These are phyloP conservation scores for Porodaedalea pini DNA, from an alignment of 1,284 basidiomycete genomes.

Conservation along the genomic window DNA sequence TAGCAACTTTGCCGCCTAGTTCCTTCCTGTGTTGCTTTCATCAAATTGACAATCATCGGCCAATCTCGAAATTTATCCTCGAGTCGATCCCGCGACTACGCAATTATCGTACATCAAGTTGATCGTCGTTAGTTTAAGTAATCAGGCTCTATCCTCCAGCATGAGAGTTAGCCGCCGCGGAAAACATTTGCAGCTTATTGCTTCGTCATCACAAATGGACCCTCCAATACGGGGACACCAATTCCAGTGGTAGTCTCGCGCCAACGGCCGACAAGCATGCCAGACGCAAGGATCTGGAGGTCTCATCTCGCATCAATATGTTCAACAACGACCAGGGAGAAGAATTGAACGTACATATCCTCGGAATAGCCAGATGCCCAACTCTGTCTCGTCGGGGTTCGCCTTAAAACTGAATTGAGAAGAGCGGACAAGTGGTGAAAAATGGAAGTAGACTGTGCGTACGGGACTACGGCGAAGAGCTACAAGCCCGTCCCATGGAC, in stretches of 20 bases:
- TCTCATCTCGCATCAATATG: background rate
- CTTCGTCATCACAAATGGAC: slow-evolving; percentile 42
- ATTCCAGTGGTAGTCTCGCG: slow-evolving; percentile 40
- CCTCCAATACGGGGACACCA: slow-evolving; percentile 39
- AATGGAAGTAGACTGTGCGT: slow-evolving; percentile 26
- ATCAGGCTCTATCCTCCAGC: no score
- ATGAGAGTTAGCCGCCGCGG: no score
- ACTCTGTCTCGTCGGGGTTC: slow-evolving; percentile 28
- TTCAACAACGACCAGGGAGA: background rate
- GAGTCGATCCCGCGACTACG: no score
- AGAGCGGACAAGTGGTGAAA: background rate
- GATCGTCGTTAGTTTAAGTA: no score
- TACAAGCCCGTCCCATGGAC: slow-evolving; percentile 48
- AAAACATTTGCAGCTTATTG: no score
- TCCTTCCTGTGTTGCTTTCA: no score
- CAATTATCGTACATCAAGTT: no score
- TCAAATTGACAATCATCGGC: no score
- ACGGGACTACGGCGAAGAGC: slow-evolving; percentile 44
- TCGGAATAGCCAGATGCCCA: slow-evolving; percentile 46
- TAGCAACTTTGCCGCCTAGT: no score
- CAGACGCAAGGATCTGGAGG: slow-evolving; percentile 4
- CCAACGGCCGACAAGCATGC: slow-evolving; percentile 47
- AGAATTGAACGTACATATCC: slow-evolving; percentile 41
- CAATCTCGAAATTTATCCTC: no score
- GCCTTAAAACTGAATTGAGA: slow-evolving; percentile 28